phyloP scores from a whole-genome alignment of 2,329 filamentous ascomycete species.

The Aspergillus uvarum region DNA sequence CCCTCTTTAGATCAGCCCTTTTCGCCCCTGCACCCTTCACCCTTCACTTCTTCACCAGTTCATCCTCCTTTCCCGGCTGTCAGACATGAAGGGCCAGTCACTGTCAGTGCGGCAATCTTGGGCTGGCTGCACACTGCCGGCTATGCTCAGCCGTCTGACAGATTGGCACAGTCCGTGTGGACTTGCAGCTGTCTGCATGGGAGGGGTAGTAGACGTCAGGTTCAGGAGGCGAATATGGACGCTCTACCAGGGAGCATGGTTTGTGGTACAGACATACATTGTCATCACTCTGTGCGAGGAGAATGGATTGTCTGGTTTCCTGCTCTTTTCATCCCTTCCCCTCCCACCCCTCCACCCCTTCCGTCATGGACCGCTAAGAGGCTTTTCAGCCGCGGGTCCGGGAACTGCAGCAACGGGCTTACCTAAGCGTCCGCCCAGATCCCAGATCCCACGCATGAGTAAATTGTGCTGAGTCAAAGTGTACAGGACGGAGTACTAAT shows the following conservation, averaged over 20 bases:
- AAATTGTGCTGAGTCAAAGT: no score
- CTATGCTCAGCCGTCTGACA: constrained; percentile 15
- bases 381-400: constrained; percentile 5
- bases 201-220: neutral
- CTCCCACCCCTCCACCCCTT: constrained; percentile 6
- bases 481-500: neutral
- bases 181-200: constrained; percentile 14
- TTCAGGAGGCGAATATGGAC: neutral
- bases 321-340: constrained; percentile 1
- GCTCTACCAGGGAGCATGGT: neutral
- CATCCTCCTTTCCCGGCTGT: constrained; percentile 5
- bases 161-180: constrained; percentile 10
- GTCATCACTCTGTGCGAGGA: neutral
- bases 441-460: constrained; percentile 8
- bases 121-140: constrained; percentile 19
- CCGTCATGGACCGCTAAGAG: constrained; percentile 20
- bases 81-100: constrained; percentile 11
- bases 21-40: constrained; percentile 2
- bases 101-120: constrained; percentile 16
- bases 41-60: neutral
- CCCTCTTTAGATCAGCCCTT: neutral
- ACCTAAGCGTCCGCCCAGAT: constrained; percentile 15
- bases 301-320: neutral
- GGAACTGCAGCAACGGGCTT: constrained; percentile 11
- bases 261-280: neutral